Conservation (phyloP, 148 eudicot genomes). For the Rhododendron ferrugineum region DNA sequence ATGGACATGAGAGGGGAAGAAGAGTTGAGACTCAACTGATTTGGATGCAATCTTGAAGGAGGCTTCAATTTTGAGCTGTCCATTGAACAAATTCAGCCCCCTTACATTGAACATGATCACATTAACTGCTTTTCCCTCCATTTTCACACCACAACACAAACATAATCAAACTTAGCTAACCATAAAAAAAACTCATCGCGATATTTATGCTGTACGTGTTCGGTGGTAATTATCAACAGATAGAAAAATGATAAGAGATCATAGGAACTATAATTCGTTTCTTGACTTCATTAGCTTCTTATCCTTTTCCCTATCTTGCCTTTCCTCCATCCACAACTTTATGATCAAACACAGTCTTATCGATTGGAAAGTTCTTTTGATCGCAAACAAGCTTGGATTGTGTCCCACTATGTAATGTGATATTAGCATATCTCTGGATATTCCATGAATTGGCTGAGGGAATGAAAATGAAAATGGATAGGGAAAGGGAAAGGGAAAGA, state of each 20-base stretch:
- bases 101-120: slow-evolving; percentile 72
- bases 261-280: background rate
- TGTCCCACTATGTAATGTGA: background rate
- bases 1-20: background rate
- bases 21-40: slow-evolving; percentile 43
- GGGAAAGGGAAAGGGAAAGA: background rate
- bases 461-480: background rate
- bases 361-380: too few species aligned
- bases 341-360: too few species aligned
- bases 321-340: too few species aligned
- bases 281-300: too few species aligned
- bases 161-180: background rate
- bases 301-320: too few species aligned
- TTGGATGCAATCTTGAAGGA: slow-evolving; percentile 56
- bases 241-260: background rate
- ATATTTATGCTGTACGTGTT: background rate
- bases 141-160: slow-evolving; percentile 36
- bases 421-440: background rate
- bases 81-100: slow-evolving; percentile 67
- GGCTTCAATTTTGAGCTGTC: slow-evolving; percentile 69
- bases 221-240: background rate
- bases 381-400: too few species aligned
- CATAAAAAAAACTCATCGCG: background rate
- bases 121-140: slow-evolving; percentile 97
- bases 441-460: background rate